Evolutionary conservation across 257 asterid genomes (phyloP).

Genomic region (Galeopsis tetrahit): DNA sequence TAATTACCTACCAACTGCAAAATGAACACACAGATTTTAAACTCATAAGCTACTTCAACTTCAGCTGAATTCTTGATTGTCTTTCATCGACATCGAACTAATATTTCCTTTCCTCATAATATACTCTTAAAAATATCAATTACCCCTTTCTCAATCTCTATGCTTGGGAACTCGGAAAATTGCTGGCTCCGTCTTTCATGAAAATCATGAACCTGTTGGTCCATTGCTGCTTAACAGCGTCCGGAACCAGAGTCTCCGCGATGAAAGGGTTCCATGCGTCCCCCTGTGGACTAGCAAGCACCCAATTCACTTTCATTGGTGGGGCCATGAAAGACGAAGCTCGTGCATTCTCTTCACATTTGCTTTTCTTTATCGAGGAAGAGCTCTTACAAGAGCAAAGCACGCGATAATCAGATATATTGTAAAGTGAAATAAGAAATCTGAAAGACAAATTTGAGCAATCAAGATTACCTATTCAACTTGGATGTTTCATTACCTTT

Average conservation of each 20-base stretch:
- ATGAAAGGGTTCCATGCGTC: slow-evolving; percentile 71
- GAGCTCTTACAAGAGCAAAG: slow-evolving; percentile 41
- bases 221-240: slow-evolving; percentile 73
- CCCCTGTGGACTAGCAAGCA: slow-evolving; percentile 63
- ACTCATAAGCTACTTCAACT: background rate
- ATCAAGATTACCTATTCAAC: no score
- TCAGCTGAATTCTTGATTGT: background rate
- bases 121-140: background rate
- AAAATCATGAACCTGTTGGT: slow-evolving; percentile 50
- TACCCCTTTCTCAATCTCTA: slow-evolving; percentile 33
- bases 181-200: slow-evolving; percentile 45
- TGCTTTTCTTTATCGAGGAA: slow-evolving; percentile 37
- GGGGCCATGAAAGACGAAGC: slow-evolving; percentile 48
- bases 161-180: slow-evolving; percentile 29
- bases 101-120: background rate
- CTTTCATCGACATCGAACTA: background rate
- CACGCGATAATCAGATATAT: background rate
- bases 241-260: slow-evolving; percentile 49
- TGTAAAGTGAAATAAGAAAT: slow-evolving; percentile 6
- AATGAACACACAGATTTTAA: slow-evolving; percentile 21
- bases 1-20: slow-evolving; percentile 41
- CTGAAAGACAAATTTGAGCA: slow-evolving; percentile 19
- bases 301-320: slow-evolving; percentile 77
- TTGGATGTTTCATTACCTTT: no score
- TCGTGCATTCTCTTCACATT: slow-evolving; percentile 22